Percentiles rank a stretch among this genome's conserved stretches.
phyloP scores from a whole-genome alignment of 1,139 yeast species.

The Suhomyces yuchorum region DNA sequence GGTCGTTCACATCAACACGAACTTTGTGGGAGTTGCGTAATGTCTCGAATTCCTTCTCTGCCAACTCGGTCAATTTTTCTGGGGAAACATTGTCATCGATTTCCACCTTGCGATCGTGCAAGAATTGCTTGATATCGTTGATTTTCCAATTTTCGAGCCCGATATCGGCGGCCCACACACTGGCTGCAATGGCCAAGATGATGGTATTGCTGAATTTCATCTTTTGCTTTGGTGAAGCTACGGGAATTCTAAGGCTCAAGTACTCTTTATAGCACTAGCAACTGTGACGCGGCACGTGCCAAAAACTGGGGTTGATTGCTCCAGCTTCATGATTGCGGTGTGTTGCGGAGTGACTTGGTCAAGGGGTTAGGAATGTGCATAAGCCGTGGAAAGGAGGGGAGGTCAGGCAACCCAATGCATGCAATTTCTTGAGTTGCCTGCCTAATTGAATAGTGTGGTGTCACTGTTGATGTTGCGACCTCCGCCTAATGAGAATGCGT shows the following conservation, averaged over 20 bases:
- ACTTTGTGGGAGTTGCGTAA: conserved; percentile 18
- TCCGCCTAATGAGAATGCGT: not conserved
- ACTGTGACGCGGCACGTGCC: conserved; percentile 9
- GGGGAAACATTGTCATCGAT: conserved; percentile 23
- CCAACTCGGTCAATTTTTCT: conserved; percentile 36
- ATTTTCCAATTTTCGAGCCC: conserved; percentile 22
- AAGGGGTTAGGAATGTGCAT: not conserved
- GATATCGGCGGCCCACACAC: conserved; percentile 13
- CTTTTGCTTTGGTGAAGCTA: not conserved
- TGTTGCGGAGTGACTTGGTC: not conserved
- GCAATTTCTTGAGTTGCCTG: not conserved
- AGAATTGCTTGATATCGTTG: conserved; percentile 31
- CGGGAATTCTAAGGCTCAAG: not conserved
- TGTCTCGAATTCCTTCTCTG: conserved; percentile 34
- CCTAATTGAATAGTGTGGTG: not conserved
- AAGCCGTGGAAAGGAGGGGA: not conserved
- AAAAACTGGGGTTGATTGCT: conserved; percentile 5
- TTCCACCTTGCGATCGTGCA: conserved; percentile 37
- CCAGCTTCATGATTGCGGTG: conserved; percentile 6
- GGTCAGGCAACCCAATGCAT: not conserved
- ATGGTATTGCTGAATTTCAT: conserved; percentile 7
- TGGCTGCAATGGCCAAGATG: conserved; percentile 7
- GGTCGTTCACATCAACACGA: conserved; percentile 17
- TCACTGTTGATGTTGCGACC: not conserved
- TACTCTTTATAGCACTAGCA: conserved; percentile 7